Percentiles rank a stretch among this genome's conserved stretches.
phyloP scores from a whole-genome alignment of 306 rosid genomes.

The Macrotyloma uniflorum region DNA sequence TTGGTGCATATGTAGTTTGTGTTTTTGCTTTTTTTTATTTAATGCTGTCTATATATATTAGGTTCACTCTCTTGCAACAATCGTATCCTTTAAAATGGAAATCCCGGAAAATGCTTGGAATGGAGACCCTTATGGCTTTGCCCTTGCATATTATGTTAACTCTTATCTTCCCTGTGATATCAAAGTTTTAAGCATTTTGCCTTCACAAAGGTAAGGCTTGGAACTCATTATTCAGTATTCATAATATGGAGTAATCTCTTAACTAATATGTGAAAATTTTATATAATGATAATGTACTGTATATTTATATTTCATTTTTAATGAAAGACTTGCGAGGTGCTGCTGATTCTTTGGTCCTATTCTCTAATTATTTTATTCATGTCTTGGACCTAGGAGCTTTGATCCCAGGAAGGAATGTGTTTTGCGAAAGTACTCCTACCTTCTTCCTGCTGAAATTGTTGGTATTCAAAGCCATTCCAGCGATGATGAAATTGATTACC shows the following conservation, averaged over 20 bases:
- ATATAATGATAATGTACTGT: not conserved
- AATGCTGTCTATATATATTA: constrained; percentile 33
- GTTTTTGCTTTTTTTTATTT: constrained; percentile 14
- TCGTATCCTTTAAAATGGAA: constrained; percentile 90
- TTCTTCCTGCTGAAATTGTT: constrained; percentile 80
- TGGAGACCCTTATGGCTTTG: constrained; percentile 72
- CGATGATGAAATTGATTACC: constrained; percentile 61
- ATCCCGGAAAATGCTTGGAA: constrained; percentile 76
- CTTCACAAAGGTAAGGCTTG: constrained; percentile 72
- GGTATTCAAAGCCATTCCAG: constrained; percentile 67
- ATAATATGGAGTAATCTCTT: not conserved
- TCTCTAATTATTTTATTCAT: constrained; percentile 28
- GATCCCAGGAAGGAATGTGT: constrained; percentile 87
- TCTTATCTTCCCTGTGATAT: constrained; percentile 71
- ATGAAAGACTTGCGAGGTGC: constrained; percentile 12
- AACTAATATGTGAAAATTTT: not conserved
- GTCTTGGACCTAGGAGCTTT: constrained; percentile 63
- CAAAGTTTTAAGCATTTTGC: constrained; percentile 76
- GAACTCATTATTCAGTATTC: constrained; percentile 17
- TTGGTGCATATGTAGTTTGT: not conserved
- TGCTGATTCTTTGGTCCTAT: constrained; percentile 2
- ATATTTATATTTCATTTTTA: constrained; percentile 19
- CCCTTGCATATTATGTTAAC: constrained; percentile 66
- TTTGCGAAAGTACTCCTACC: constrained; percentile 78
- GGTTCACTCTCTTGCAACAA: constrained; percentile 92